phyloP scores from a whole-genome alignment of 2,329 filamentous ascomycete genomes.

The Stromatinia cepivora region DNA sequence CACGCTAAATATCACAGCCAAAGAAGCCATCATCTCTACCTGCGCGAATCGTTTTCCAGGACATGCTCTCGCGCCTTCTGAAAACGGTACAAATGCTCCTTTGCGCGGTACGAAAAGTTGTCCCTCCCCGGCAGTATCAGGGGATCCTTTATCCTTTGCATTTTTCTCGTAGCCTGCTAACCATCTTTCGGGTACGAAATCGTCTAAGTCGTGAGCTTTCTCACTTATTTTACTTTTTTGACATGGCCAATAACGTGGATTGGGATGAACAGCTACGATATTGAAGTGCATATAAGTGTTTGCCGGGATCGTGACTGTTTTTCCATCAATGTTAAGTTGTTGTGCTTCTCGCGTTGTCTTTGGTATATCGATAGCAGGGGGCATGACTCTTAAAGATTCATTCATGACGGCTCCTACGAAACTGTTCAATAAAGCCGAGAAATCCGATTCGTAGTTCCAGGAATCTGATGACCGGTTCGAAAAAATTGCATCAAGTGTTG shows the following conservation, averaged over 20 bases:
- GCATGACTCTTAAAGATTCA: slow-evolving; percentile 71
- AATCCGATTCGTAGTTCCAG: slow-evolving; percentile 70
- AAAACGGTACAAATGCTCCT: slow-evolving; percentile 38
- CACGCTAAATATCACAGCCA: slow-evolving; percentile 29
- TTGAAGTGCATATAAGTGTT: slow-evolving; percentile 48
- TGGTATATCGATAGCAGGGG: slow-evolving; percentile 69
- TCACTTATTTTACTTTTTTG: background rate
- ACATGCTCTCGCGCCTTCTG: slow-evolving; percentile 42
- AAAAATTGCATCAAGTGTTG: slow-evolving; percentile 66
- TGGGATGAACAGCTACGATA: slow-evolving; percentile 49
- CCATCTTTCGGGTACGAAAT: slow-evolving; percentile 60
- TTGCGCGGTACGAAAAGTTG: slow-evolving; percentile 10
- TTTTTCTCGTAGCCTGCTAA: slow-evolving; percentile 35
- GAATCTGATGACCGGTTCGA: slow-evolving; percentile 55
- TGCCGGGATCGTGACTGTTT: slow-evolving; percentile 23
- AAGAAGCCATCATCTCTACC: slow-evolving; percentile 38
- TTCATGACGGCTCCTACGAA: slow-evolving; percentile 77
- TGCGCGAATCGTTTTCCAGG: slow-evolving; percentile 40
- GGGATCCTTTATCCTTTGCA: background rate
- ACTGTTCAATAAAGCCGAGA: slow-evolving; percentile 65
- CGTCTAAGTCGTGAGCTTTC: slow-evolving; percentile 35
- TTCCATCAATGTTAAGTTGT: slow-evolving; percentile 53
- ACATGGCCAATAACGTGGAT: slow-evolving; percentile 56
- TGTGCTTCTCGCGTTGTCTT: slow-evolving; percentile 56
- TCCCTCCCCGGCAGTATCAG: background rate